Percentiles rank a stretch among this genome's conserved stretches.
phyloP scores from a whole-genome alignment of 2,329 filamentous ascomycete genomes.

The Ophiostoma angusticollis region DNA sequence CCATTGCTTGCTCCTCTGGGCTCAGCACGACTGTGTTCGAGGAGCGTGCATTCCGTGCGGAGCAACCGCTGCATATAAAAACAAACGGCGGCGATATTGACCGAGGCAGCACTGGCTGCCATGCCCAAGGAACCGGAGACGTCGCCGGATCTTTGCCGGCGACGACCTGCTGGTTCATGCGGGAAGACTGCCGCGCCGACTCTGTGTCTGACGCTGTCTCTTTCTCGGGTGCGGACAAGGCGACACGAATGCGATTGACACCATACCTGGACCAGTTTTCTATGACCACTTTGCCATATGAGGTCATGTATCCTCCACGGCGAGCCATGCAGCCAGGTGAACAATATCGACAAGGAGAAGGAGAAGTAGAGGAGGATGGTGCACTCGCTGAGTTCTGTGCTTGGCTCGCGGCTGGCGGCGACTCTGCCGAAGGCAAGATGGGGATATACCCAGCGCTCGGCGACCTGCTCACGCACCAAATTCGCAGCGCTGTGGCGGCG shows the following conservation, averaged over 20 bases:
- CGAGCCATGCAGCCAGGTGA: too few species aligned
- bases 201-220: too few species aligned
- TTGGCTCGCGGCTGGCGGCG: conserved; percentile 7
- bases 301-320: conserved; percentile 18
- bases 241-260: conserved; percentile 3
- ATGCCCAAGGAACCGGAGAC: neutral
- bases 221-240: conserved; percentile 21
- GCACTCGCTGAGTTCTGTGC: conserved; percentile 4
- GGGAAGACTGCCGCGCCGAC: too few species aligned
- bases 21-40: too few species aligned
- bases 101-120: conserved; percentile 17
- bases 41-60: conserved; percentile 36
- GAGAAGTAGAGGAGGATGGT: neutral
- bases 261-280: conserved; percentile 22
- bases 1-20: too few species aligned
- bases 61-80: conserved; percentile 40
- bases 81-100: conserved; percentile 19
- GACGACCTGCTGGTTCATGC: conserved; percentile 48
- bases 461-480: conserved; percentile 6
- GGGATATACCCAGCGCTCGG: conserved; percentile 7
- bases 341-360: too few species aligned
- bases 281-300: conserved; percentile 26
- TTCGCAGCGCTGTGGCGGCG: neutral
- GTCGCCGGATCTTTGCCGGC: conserved; percentile 43
- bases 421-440: neutral